Evolutionary conservation across 2,329 filamentous ascomycete genomes (phyloP).

Genomic region (Rhinocladiella similis): DNA sequence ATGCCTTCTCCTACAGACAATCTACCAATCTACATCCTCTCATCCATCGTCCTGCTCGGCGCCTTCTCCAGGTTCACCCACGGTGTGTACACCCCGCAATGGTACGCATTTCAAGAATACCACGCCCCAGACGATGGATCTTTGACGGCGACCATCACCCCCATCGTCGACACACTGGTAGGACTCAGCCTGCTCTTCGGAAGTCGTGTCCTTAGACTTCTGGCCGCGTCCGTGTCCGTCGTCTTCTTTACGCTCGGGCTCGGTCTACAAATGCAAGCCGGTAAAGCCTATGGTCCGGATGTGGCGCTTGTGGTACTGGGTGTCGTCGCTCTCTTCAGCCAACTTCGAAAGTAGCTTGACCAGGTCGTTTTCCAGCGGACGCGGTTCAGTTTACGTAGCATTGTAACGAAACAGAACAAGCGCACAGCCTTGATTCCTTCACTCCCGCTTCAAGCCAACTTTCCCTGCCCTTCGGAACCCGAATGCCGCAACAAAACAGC

Average conservation of each 20-base stretch:
- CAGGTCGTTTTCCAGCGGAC: background rate
- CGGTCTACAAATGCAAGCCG: slow-evolving; percentile 5
- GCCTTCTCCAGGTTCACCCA: slow-evolving; percentile 21
- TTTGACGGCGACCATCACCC: slow-evolving; percentile 4
- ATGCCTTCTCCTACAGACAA: background rate
- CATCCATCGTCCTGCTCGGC: slow-evolving; percentile 15
- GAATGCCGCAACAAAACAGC: slow-evolving; percentile 40
- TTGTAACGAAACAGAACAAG: no score
- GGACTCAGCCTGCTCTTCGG: slow-evolving; percentile 12
- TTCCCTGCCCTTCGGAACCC: slow-evolving; percentile 50
- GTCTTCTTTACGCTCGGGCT: slow-evolving; percentile 3
- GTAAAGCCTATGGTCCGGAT: slow-evolving; percentile 7
- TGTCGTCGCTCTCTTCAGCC: background rate
- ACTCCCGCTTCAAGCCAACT: slow-evolving; percentile 50
- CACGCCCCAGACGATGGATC: slow-evolving; percentile 16
- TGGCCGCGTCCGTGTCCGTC: slow-evolving; percentile 1
- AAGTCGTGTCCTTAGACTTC: background rate
- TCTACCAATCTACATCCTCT: slow-evolving; percentile 14
- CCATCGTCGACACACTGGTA: slow-evolving; percentile 4
- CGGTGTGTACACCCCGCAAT: slow-evolving; percentile 16
- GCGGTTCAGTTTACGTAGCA: no score
- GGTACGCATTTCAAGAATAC: slow-evolving; percentile 19
- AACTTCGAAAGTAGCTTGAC: background rate
- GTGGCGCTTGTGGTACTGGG: slow-evolving; percentile 8
- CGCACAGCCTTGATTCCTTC: background rate